Conservation (phyloP, 1,284 basidiomycete species). For the Nidula niveotomentosa region DNA sequence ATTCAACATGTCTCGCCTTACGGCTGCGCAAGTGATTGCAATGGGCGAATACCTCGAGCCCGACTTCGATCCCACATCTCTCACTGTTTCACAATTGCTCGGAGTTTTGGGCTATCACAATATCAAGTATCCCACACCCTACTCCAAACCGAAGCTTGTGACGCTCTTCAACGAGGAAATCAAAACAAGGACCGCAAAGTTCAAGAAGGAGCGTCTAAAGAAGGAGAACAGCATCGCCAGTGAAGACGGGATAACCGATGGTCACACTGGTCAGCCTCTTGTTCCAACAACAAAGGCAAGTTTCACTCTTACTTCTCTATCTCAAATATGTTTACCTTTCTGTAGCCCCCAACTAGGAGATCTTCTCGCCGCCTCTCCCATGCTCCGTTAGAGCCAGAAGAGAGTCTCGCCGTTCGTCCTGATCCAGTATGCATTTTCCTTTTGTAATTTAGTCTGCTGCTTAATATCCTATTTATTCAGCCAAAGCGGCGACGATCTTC, state of each 20-base stretch:
- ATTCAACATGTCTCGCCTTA: conserved; percentile 64
- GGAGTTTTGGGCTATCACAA: conserved; percentile 84
- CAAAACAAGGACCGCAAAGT: conserved; percentile 55
- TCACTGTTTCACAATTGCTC: conserved; percentile 82
- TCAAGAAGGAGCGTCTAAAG: conserved; percentile 67
- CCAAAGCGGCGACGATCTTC: conserved; percentile 44
- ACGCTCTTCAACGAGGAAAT: conserved; percentile 80
- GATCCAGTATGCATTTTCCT: conserved; percentile 44
- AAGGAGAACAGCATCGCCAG: conserved; percentile 70
- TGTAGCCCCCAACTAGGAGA: conserved; percentile 37
- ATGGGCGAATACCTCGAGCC: conserved; percentile 81
- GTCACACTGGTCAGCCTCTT: conserved; percentile 68
- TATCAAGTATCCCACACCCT: conserved; percentile 73
- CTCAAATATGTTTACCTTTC: neutral
- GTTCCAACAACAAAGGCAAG: conserved; percentile 44
- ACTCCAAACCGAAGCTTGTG: conserved; percentile 87
- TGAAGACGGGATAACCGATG: conserved; percentile 79
- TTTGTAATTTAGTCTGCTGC: conserved; percentile 6
- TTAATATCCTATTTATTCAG: conserved; percentile 15
- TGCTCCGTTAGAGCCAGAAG: conserved; percentile 33
- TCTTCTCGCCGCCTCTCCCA: conserved; percentile 53
- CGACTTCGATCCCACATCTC: conserved; percentile 78
- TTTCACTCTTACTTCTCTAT: neutral
- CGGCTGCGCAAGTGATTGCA: conserved; percentile 68
- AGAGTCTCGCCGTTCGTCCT: conserved; percentile 34